These are phyloP conservation scores for Fusarium sterilihyphosum DNA, from an alignment of 2,329 filamentous ascomycete species.

Conservation along the genomic window DNA sequence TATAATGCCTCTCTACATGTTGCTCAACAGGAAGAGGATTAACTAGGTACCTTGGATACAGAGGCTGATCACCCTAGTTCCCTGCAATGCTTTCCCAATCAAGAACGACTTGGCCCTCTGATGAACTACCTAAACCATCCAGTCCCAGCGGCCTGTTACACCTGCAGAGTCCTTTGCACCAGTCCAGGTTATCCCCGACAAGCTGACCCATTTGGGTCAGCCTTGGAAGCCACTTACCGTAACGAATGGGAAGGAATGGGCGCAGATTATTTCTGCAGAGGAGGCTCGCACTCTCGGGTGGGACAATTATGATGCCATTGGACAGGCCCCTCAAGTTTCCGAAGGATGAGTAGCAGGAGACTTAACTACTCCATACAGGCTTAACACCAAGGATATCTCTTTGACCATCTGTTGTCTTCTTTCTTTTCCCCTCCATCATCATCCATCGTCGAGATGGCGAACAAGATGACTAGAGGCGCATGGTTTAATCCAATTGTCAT, in stretches of 20 bases:
- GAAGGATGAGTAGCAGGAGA: background rate
- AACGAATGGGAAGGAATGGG: accelerated
- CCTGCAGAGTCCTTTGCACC: background rate
- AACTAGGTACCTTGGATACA: too few relatives aligned
- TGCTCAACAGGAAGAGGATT: too few relatives aligned
- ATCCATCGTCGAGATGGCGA: accelerated
- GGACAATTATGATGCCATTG: background rate
- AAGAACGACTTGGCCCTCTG: too few relatives aligned
- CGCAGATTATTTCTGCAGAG: accelerated
- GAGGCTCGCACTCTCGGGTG: accelerated
- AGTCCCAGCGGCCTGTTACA: background rate
- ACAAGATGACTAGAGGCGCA: accelerated
- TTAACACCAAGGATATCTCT: too few relatives aligned
- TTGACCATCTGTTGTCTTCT: background rate
- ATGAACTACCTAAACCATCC: accelerated
- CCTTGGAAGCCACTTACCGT: accelerated
- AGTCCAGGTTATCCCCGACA: accelerated
- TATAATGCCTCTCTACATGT: too few relatives aligned
- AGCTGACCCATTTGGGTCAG: background rate
- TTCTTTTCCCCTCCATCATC: background rate
- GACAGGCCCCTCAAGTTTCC: background rate
- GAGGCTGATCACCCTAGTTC: too few relatives aligned
- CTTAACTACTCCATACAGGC: too few relatives aligned
- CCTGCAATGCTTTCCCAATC: too few relatives aligned
- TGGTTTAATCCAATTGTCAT: accelerated